A percentile compares a stretch with the other conserved stretches of the same genome.
phyloP scores from a whole-genome alignment of 768 basidiomycete species.

The Boletus rufocinnamomeus region DNA sequence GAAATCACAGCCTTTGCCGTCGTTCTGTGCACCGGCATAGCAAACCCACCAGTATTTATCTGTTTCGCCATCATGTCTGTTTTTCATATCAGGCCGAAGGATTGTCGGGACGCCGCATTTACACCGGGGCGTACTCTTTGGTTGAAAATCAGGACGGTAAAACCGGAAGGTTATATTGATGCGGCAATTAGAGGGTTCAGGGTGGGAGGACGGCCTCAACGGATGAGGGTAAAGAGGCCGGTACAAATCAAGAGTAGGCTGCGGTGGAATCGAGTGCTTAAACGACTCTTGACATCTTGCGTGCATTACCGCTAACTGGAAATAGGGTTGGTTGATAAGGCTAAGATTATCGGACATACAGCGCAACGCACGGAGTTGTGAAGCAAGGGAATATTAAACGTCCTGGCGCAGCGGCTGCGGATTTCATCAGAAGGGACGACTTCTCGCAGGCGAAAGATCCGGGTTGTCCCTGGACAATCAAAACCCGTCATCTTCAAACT shows the following conservation, averaged over 20 bases:
- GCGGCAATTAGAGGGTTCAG: slow-evolving; percentile 60
- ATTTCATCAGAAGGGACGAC: slow-evolving; percentile 67
- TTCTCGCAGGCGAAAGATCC: slow-evolving; percentile 75
- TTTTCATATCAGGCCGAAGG: slow-evolving; percentile 79
- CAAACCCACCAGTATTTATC: slow-evolving; percentile 77
- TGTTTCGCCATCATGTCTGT: slow-evolving; percentile 51
- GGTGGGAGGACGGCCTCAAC: slow-evolving; percentile 17
- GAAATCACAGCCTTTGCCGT: slow-evolving; percentile 77
- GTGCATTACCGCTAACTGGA: slow-evolving; percentile 83
- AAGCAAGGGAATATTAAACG: slow-evolving; percentile 72
- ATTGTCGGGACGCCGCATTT: slow-evolving; percentile 72
- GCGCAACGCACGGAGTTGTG: slow-evolving; percentile 70
- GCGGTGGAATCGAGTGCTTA: slow-evolving; percentile 79
- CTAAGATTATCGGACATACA: slow-evolving; percentile 1
- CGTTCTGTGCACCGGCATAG: slow-evolving; percentile 78
- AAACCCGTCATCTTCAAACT: neutral
- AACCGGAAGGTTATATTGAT: slow-evolving; percentile 90
- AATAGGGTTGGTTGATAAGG: neutral
- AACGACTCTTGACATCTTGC: slow-evolving; percentile 80
- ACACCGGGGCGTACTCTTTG: slow-evolving; percentile 66
- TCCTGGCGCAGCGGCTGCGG: slow-evolving; percentile 58
- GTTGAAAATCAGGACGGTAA: slow-evolving; percentile 78
- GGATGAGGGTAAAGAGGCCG: slow-evolving; percentile 54
- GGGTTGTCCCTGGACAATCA: slow-evolving; percentile 53
- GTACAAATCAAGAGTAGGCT: slow-evolving; percentile 69